Conservation (phyloP, 1,284 basidiomycete species). For the Porogramme epimiltina region DNA sequence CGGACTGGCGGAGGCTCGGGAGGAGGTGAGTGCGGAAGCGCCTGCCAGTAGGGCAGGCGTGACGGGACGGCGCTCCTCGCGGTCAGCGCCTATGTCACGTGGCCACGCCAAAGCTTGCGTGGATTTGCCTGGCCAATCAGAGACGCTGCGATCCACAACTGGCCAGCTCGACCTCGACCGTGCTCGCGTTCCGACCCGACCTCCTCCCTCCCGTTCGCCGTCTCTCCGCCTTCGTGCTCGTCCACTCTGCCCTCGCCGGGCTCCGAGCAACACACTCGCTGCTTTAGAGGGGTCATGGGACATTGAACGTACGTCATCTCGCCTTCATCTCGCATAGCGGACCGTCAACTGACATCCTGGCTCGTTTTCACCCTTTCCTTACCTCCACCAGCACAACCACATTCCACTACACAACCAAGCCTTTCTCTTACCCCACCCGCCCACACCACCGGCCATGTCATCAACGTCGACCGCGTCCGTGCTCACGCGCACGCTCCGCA, state of each 20-base stretch:
- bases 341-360: background rate
- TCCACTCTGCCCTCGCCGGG: slow-evolving; percentile 10
- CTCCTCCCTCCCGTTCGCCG: slow-evolving; percentile 1
- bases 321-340: background rate
- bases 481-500: slow-evolving; percentile 56
- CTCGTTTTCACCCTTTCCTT: background rate
- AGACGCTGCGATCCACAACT: slow-evolving; percentile 12
- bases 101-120: no score
- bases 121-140: slow-evolving; percentile 19
- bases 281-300: slow-evolving; percentile 20
- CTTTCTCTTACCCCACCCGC: no score
- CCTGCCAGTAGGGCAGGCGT: no score
- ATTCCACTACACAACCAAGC: background rate
- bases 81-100: no score
- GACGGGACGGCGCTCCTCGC: no score
- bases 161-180: slow-evolving; percentile 13
- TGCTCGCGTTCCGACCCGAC: slow-evolving; percentile 7
- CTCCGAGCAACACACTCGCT: background rate
- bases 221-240: slow-evolving; percentile 3
- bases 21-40: no score
- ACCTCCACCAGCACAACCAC: slow-evolving; percentile 1
- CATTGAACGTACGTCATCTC: slow-evolving; percentile 15
- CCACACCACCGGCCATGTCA: no score
- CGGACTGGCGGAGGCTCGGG: no score
- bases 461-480: slow-evolving; percentile 33